Evolutionary conservation across 225 moss, liverwort and hornwort species (phyloP).

Genomic region (Climacium dendroides): DNA sequence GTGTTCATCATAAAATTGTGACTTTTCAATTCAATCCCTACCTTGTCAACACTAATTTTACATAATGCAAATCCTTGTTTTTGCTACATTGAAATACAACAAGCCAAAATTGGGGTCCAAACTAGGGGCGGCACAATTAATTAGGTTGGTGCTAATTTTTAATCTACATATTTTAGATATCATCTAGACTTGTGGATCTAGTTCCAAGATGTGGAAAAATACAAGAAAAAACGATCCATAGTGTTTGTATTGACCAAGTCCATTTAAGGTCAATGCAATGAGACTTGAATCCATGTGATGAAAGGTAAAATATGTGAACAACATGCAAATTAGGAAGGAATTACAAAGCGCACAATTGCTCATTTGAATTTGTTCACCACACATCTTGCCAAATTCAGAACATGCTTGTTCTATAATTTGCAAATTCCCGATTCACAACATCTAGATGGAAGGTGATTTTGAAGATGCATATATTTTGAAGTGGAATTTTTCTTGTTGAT

Average conservation of each 20-base stretch:
- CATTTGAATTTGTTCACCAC: neutral
- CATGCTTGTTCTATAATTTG: rapidly evolving
- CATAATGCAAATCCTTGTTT: neutral
- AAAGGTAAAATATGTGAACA: neutral
- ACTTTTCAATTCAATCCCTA: neutral
- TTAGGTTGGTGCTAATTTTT: rapidly evolving
- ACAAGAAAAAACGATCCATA: neutral
- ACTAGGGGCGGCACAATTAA: rapidly evolving
- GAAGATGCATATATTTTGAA: neutral
- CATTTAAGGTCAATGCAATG: neutral
- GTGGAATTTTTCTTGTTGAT: neutral
- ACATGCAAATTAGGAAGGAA: neutral
- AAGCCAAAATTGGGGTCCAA: neutral
- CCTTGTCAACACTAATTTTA: rapidly evolving
- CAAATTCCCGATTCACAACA: neutral
- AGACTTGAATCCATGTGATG: neutral
- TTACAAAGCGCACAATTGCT: neutral
- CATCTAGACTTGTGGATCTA: neutral
- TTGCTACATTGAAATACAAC: neutral
- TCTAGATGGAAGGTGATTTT: neutral
- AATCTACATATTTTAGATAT: neutral
- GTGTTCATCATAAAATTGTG: neutral
- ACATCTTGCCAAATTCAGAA: neutral
- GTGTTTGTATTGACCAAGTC: no score
- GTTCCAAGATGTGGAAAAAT: rapidly evolving